Evolutionary conservation across 2,329 filamentous ascomycete species (phyloP).

Genomic region (Zasmidium angulare): DNA sequence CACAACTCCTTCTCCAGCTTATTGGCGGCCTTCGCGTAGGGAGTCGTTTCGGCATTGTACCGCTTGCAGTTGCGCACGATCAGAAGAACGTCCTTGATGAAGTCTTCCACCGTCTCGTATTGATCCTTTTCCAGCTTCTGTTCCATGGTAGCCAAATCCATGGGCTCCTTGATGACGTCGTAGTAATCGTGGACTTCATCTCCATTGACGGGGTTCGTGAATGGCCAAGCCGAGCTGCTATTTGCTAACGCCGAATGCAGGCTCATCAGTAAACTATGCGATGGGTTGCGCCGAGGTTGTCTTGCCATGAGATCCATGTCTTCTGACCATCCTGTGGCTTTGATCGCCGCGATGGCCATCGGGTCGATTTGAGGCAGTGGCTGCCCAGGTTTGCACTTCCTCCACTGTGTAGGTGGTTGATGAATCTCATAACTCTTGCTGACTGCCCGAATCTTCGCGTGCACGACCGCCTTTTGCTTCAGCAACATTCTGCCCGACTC

Average conservation of each 20-base stretch:
- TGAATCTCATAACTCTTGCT: slow-evolving; percentile 87
- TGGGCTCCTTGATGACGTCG: slow-evolving; percentile 95
- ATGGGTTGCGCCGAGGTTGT: slow-evolving; percentile 91
- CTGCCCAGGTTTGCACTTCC: slow-evolving; percentile 54
- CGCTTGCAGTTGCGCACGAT: slow-evolving; percentile 93
- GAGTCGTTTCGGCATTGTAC: slow-evolving; percentile 94
- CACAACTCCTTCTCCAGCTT: slow-evolving; percentile 95
- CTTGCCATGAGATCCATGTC: slow-evolving; percentile 97
- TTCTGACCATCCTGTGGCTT: slow-evolving; percentile 86
- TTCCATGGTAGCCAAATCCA: slow-evolving; percentile 97
- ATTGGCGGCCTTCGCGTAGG: slow-evolving; percentile 92
- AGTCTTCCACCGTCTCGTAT: slow-evolving; percentile 89
- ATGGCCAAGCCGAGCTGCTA: slow-evolving; percentile 90
- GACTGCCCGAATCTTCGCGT: slow-evolving; percentile 90
- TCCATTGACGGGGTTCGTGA: slow-evolving; percentile 86
- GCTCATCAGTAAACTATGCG: slow-evolving; percentile 90
- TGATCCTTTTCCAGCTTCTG: slow-evolving; percentile 89
- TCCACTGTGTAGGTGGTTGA: slow-evolving; percentile 81
- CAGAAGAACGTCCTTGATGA: slow-evolving; percentile 80
- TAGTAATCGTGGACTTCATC: slow-evolving; percentile 99
- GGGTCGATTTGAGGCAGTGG: slow-evolving; percentile 72
- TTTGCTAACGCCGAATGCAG: slow-evolving; percentile 95
- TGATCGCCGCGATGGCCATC: slow-evolving; percentile 82
- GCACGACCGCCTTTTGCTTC: slow-evolving; percentile 94
- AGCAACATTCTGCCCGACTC: slow-evolving; percentile 90